These are phyloP conservation scores for Saitozyma podzolica DNA, from an alignment of 768 basidiomycete genomes.

Conservation along the genomic window DNA sequence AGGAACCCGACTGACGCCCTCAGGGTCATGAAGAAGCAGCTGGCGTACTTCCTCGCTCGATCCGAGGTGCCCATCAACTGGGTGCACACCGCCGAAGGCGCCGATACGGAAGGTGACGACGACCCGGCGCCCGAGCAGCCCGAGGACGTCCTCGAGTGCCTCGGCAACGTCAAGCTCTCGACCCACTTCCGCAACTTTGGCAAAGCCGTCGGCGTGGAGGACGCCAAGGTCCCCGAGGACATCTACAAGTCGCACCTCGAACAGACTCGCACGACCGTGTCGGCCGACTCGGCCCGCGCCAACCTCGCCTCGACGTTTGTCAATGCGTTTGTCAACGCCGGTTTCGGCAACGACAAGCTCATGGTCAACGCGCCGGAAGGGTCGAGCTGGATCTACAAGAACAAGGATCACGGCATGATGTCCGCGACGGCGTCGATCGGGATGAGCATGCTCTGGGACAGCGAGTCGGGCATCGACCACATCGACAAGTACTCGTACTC, in stretches of 20 bases:
- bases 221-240: slow-evolving; percentile 90
- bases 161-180: slow-evolving; percentile 83
- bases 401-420: slow-evolving; percentile 99
- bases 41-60: slow-evolving; percentile 89
- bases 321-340: slow-evolving; percentile 97
- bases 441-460: slow-evolving; percentile 91
- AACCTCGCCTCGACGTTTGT: slow-evolving; percentile 97
- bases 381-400: slow-evolving; percentile 99
- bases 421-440: slow-evolving; percentile 93
- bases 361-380: slow-evolving; percentile 97
- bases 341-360: slow-evolving; percentile 96
- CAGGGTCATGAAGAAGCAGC: slow-evolving; percentile 88
- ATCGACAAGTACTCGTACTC: slow-evolving; percentile 98
- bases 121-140: slow-evolving; percentile 65
- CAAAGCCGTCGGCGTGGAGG: slow-evolving; percentile 84
- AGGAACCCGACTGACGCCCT: slow-evolving; percentile 8
- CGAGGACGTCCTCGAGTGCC: slow-evolving; percentile 78
- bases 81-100: slow-evolving; percentile 64
- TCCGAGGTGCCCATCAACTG: slow-evolving; percentile 88
- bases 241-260: slow-evolving; percentile 97
- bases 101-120: slow-evolving; percentile 60
- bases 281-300: slow-evolving; percentile 90
- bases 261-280: slow-evolving; percentile 84
- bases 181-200: slow-evolving; percentile 85
- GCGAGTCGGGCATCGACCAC: slow-evolving; percentile 86